Conservation (phyloP, 305 asterid genomes). For the Solanum hybrid region DNA sequence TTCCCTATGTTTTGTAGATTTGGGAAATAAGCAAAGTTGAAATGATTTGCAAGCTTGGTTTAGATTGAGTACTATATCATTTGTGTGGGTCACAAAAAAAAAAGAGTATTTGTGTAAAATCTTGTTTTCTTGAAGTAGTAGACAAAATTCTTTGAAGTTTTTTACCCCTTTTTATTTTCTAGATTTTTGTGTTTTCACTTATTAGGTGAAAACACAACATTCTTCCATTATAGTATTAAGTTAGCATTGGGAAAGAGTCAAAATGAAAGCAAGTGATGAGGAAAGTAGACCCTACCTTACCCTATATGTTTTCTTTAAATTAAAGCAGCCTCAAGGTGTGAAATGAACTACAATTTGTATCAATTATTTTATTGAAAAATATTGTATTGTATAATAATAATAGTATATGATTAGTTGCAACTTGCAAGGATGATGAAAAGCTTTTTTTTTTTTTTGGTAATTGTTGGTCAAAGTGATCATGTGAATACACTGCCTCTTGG, state of each 20-base stretch:
- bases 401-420: neutral
- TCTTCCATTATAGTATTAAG: constrained; percentile 10
- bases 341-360: constrained; percentile 3
- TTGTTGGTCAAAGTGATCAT: constrained; percentile 2
- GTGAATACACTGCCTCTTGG: constrained; percentile 1
- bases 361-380: neutral
- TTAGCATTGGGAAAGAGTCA: constrained; percentile 2
- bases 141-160: constrained; percentile 20
- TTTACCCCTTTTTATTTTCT: neutral
- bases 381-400: neutral
- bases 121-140: constrained; percentile 23
- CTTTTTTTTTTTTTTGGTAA: neutral
- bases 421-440: neutral
- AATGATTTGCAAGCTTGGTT: constrained; percentile 32
- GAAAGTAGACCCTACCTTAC: neutral
- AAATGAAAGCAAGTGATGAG: neutral
- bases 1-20: constrained; percentile 30
- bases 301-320: neutral
- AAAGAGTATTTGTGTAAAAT: constrained; percentile 9
- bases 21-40: constrained; percentile 48
- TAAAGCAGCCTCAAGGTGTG: constrained; percentile 1
- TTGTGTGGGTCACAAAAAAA: constrained; percentile 17
- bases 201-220: constrained; percentile 21
- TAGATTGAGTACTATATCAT: constrained; percentile 22
- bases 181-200: neutral